Conservation (phyloP, 768 basidiomycete genomes). For the Cystoderma amianthinum region DNA sequence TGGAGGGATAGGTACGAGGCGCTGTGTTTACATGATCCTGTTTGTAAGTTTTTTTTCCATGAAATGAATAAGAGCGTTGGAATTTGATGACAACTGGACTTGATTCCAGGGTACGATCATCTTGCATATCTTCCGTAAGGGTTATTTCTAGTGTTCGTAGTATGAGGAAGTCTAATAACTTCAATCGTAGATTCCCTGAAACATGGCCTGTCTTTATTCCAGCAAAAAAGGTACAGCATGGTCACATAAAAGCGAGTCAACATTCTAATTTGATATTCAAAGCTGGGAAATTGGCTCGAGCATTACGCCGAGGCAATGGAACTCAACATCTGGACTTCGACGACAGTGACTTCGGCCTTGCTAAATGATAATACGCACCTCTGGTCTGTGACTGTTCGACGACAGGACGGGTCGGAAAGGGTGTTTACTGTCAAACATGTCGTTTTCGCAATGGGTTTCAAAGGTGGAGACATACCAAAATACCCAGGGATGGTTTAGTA, state of each 20-base stretch:
- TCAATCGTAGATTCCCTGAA: slow-evolving; percentile 21
- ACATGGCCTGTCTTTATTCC: slow-evolving; percentile 24
- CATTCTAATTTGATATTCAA: slow-evolving; percentile 1
- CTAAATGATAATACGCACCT: background rate
- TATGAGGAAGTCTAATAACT: background rate
- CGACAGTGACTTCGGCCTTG: slow-evolving; percentile 7
- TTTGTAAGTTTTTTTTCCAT: slow-evolving; percentile 27
- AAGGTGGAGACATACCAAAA: slow-evolving; percentile 37
- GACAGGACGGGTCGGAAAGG: slow-evolving; percentile 30
- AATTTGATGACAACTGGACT: too few relatives aligned
- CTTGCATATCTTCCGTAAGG: slow-evolving; percentile 48
- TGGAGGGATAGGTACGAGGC: slow-evolving; percentile 59
- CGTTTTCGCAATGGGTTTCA: slow-evolving; percentile 48
- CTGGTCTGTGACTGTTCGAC: background rate
- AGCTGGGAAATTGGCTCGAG: slow-evolving; percentile 26
- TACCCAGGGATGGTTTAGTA: slow-evolving; percentile 32
- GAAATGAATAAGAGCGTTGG: slow-evolving; percentile 9
- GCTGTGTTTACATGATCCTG: slow-evolving; percentile 46
- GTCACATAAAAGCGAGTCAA: too few relatives aligned
- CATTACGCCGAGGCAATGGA: slow-evolving; percentile 28
- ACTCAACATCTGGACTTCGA: slow-evolving; percentile 44
- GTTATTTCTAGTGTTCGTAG: too few relatives aligned
- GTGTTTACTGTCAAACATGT: slow-evolving; percentile 39
- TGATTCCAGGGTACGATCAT: slow-evolving; percentile 21
- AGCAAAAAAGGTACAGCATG: slow-evolving; percentile 15